Conservation (phyloP, 2,329 filamentous ascomycete species). For the Stenocarpella maydis region DNA sequence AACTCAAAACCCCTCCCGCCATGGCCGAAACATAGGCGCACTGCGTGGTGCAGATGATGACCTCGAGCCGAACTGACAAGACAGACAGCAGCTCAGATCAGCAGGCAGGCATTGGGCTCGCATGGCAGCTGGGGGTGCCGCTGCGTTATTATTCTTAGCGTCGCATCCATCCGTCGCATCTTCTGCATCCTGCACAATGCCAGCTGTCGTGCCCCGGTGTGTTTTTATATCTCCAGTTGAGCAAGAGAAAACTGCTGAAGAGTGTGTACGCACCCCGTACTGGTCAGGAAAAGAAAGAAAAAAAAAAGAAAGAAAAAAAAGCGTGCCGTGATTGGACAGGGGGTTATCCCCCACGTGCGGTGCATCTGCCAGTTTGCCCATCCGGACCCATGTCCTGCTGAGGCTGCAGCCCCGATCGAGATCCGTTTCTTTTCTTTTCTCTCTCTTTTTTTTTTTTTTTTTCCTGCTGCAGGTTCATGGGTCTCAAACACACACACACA, state of each 20-base stretch:
- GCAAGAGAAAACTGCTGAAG: not conserved
- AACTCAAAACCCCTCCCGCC: conserved; percentile 2
- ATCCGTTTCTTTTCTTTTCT: conserved; percentile 8
- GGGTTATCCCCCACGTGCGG: conserved; percentile 11
- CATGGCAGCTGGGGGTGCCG: not conserved
- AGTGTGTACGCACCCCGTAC: too few species aligned
- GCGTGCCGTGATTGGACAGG: conserved; percentile 4
- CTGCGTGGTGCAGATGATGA: not conserved
- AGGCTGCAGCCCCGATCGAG: conserved; percentile 7
- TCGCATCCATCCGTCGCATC: conserved; percentile 3
- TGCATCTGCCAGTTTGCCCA: not conserved
- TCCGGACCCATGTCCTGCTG: not conserved
- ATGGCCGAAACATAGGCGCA: not conserved
- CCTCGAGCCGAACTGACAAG: not conserved
- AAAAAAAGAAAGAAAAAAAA: not conserved
- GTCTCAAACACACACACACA: too few species aligned
- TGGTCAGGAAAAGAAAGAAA: not conserved
- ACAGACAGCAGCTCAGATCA: not conserved
- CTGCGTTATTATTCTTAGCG: too few species aligned
- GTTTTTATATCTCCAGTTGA: too few species aligned
- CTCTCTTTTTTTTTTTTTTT: not conserved
- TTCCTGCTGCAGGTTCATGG: not conserved
- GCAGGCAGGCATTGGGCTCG: not conserved
- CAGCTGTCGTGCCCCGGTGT: too few species aligned
- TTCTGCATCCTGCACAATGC: not conserved